Base-by-base conservation (phyloP, 2,329 filamentous ascomycete species). In the Fusarium burgessii region DNA sequence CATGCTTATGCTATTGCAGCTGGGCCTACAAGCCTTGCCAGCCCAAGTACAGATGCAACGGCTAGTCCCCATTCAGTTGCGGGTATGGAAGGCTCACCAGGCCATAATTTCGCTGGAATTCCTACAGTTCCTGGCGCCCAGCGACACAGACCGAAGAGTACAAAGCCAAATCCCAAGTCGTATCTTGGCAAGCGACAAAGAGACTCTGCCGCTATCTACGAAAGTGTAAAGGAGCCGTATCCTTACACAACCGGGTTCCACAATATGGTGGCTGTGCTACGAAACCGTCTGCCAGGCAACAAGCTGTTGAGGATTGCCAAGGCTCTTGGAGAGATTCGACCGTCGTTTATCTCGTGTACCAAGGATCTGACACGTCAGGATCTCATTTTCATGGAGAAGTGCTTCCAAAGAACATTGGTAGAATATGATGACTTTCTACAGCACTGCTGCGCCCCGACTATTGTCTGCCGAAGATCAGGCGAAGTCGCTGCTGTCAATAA, bases 331-430 rank as follows among this genome's bases (percentile, higher is more conserved):
- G 94, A 92, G 46, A 97, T 98, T 74, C 91, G 96, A 11, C 95
- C 96, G 3, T 96, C 94, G 0, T 96, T 99, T 78, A 95, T 98
- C 70, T 91, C 94, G 14, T 97, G 94, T 68, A 97, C 93, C 23
- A 93, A 93, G 76, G 94, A 93, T n/a, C 84, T 98, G 66, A 95
- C 94, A 71, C 87, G 91, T 20, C 92, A 96, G 76, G 96, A 99
- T 80, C 85, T 98, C 32, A 91, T 99, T 25, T 98, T 98, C 80
- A 97, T 97, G 92, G 96, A 99, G 80, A 97, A 97, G 82, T 97
- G 93, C 77, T 94, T 98, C 78, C 96, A 99, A 81, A 90, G 96
- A 40, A 97, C 94, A 0, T 85, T 98, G 14, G 94, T 94, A 77
- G 94, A 97, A 78, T 97, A 97, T 76, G 94, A 98, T 78, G 94